Conservation (phyloP, 495 filamentous ascomycete species). For the Jackrogersella multiformis region DNA sequence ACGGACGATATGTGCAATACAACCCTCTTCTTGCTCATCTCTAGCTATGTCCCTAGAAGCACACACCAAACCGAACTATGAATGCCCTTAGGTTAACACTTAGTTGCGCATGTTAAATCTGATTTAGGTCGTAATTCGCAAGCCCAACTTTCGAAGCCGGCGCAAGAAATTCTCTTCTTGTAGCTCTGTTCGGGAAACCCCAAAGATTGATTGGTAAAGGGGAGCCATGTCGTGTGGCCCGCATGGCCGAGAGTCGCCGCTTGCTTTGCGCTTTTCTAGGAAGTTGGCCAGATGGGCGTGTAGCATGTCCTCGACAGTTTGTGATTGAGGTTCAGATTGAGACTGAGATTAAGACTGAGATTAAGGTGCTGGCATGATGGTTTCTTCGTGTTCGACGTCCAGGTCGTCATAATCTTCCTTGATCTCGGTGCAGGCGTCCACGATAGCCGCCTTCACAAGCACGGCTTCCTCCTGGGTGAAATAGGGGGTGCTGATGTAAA, state of each 20-base stretch:
- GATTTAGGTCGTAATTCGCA: too few relatives aligned
- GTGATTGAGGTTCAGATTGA: not conserved
- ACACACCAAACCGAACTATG: too few relatives aligned
- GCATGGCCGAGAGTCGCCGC: conserved; percentile 42
- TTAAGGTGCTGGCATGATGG: too few relatives aligned
- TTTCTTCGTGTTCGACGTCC: not conserved
- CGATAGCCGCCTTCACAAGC: not conserved
- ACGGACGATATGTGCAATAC: too few relatives aligned
- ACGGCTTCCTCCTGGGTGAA: not conserved
- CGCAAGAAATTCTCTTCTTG: not conserved
- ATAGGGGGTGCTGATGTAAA: not conserved
- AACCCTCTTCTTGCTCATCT: too few relatives aligned
- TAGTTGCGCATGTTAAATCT: too few relatives aligned
- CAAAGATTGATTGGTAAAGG: not conserved
- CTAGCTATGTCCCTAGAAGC: too few relatives aligned
- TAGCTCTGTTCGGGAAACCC: not conserved
- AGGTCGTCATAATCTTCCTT: not conserved
- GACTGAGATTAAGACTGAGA: too few relatives aligned
- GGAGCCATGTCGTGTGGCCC: conserved; percentile 2
- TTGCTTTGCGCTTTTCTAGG: conserved; percentile 46
- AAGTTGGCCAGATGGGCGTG: conserved; percentile 37
- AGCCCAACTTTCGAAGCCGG: not conserved
- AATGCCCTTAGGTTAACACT: too few relatives aligned
- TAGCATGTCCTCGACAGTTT: conserved; percentile 41
- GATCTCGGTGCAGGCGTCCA: not conserved